phyloP scores from a whole-genome alignment of 2,329 filamentous ascomycete genomes.

The Aspergillus sojae region DNA sequence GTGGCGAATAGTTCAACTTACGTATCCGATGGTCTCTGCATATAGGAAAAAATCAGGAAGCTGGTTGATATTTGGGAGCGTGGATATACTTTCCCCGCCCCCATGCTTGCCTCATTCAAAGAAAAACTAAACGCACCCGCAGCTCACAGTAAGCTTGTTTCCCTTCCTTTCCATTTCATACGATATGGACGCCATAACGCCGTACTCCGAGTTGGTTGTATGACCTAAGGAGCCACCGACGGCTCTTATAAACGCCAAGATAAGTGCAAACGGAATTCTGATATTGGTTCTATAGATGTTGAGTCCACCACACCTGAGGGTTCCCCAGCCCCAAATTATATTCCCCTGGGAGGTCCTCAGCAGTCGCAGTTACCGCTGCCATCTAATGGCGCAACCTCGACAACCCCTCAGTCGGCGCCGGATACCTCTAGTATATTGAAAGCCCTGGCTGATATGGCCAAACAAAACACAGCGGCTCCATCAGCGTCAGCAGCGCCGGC shows the following conservation, averaged over 20 bases:
- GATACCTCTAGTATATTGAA: conserved; percentile 72
- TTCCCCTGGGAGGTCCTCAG: conserved; percentile 39
- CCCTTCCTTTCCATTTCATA: conserved; percentile 18
- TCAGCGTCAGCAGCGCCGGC: conserved; percentile 39
- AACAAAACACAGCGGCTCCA: conserved; percentile 65
- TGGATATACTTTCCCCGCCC: conserved; percentile 81
- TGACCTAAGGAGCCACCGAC: neutral
- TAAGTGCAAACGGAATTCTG: conserved; percentile 24
- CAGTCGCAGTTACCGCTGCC: conserved; percentile 28
- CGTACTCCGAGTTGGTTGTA: conserved; percentile 8
- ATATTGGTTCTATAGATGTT: conserved; percentile 52
- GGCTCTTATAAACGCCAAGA: neutral
- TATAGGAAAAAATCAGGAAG: conserved; percentile 94
- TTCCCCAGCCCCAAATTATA: conserved; percentile 50
- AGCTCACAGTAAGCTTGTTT: conserved; percentile 64
- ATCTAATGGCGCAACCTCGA: conserved; percentile 26
- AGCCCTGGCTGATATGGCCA: conserved; percentile 77
- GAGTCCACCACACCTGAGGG: conserved; percentile 70
- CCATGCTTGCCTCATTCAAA: conserved; percentile 82
- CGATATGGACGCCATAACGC: conserved; percentile 1
- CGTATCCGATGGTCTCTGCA: conserved; percentile 45
- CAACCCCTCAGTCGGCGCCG: conserved; percentile 42
- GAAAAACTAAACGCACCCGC: conserved; percentile 69
- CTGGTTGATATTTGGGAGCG: conserved; percentile 98
- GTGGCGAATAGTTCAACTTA: conserved; percentile 51